Conservation (phyloP, 1,284 basidiomycete genomes). For the Cryptococcus depauperatus region DNA sequence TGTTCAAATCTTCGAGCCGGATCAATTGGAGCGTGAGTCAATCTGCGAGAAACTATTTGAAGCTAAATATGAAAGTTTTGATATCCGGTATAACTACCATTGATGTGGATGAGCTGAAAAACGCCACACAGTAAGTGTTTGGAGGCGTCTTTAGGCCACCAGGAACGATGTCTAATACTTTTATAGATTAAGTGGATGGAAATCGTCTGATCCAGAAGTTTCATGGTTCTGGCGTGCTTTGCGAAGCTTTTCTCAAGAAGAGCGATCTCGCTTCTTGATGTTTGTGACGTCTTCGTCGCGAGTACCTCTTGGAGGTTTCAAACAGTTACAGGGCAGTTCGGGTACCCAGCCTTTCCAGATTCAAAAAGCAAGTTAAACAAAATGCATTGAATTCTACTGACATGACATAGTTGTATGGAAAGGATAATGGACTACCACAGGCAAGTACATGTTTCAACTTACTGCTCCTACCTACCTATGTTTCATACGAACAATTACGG, state of each 20-base stretch:
- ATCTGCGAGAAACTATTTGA: slow-evolving; percentile 13
- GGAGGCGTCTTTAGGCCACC: background rate
- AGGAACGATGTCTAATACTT: background rate
- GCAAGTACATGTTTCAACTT: slow-evolving; percentile 46
- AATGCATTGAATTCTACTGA: slow-evolving; percentile 6
- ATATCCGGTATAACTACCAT: slow-evolving; percentile 98
- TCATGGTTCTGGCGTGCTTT: slow-evolving; percentile 99
- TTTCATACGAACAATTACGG: slow-evolving; percentile 86
- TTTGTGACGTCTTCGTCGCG: slow-evolving; percentile 90
- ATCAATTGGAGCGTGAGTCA: slow-evolving; percentile 72
- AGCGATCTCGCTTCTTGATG: slow-evolving; percentile 89
- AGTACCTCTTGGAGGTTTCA: slow-evolving; percentile 88
- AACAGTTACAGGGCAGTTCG: slow-evolving; percentile 85
- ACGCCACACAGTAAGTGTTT: slow-evolving; percentile 50
- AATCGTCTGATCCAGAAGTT: slow-evolving; percentile 73
- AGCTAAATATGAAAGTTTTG: slow-evolving; percentile 49
- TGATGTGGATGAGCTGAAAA: slow-evolving; percentile 96
- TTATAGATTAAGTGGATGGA: slow-evolving; percentile 42
- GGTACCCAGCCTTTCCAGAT: slow-evolving; percentile 95
- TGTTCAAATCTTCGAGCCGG: slow-evolving; percentile 75
- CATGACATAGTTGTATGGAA: slow-evolving; percentile 50
- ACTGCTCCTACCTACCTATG: slow-evolving; percentile 77
- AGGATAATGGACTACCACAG: slow-evolving; percentile 42
- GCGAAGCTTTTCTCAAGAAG: slow-evolving; percentile 93
- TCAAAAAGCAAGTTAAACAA: slow-evolving; percentile 53